phyloP scores from a whole-genome alignment of 129 eudicot species.

The Sambucus nigra region DNA sequence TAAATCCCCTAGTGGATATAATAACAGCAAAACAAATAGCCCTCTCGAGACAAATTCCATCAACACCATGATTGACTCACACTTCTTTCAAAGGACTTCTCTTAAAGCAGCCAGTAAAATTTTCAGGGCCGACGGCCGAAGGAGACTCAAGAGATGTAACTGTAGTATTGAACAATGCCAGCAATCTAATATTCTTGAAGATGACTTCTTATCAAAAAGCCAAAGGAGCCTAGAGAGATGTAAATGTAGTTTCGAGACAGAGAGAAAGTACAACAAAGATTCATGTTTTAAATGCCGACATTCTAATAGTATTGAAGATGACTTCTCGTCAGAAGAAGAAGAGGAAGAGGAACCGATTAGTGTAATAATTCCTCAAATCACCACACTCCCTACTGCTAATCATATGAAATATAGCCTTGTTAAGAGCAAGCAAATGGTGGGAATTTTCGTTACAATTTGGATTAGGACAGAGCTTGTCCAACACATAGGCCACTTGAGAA shows the following conservation, averaged over 20 bases:
- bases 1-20: conserved; percentile 13
- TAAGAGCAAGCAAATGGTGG: conserved; percentile 71
- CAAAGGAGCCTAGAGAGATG: no score
- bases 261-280: conserved; percentile 40
- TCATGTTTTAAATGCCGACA: conserved; percentile 57
- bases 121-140: conserved; percentile 42
- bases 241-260: no score
- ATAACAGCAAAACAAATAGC: conserved; percentile 16
- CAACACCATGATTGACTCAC: conserved; percentile 16
- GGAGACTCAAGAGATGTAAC: conserved; percentile 50
- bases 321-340: conserved; percentile 41
- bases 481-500: conserved; percentile 46
- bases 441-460: conserved; percentile 61
- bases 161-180: conserved; percentile 25
- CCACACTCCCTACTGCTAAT: conserved; percentile 17
- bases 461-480: conserved; percentile 54
- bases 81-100: conserved; percentile 41
- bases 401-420: conserved; percentile 44
- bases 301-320: conserved; percentile 26
- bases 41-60: conserved; percentile 5
- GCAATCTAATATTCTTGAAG: no score
- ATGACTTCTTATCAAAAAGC: no score
- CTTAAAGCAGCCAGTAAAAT: conserved; percentile 44
- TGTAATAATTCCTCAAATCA: conserved; percentile 22
- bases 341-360: conserved; percentile 43